Evolutionary conservation across 306 rosid species (phyloP), one percentile per base, ranked within the genome.

Genomic region (Hippophae rhamnoides): DNA sequence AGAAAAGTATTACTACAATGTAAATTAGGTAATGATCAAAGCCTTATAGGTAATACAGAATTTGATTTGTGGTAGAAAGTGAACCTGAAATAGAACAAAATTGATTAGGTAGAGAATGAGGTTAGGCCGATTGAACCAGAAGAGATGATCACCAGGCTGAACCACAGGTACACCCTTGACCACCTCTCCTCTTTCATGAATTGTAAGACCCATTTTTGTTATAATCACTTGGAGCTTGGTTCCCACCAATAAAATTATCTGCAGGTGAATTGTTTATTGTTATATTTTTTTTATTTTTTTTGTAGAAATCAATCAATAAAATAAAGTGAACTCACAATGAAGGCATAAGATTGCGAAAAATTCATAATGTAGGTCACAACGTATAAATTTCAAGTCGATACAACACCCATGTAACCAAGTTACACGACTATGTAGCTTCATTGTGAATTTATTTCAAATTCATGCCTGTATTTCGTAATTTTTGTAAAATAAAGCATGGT

Each of bases 201-300:
- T 44, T 43, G 53, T 54, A 11, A 72, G 67, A 6, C 76, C 76
- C 76, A 72, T 72, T 63, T 54, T 72, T 9, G 76, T 60, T 54
- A 72, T 72, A 54, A 65, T 48, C 52, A 72, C 71, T 47, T 72
- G 71, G 8, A 72, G 76, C 71, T 72, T 65, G 42, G 76, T 65
- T 54, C 76, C 76, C 43, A 72, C 67, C 55, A 72, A 54, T 13
- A 72, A 49, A 47, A 72, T 60, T 14, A 72, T 65, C 76, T 72
- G 61, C 62, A 41, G 23, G 41, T 10, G 48, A 57, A 3, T 13
- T 11, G 8, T 18, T 9, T 9, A 1, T 7, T 31, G 43, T 5
- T 2, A 8, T 14, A 43, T 18, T 14, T 38, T 7, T 42, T 8
- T 18, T 18, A n/a, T n/a, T 18, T 18, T 18, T 18, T 9, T 9